Evolutionary conservation across 129 eudicot genomes (phyloP).

Genomic region (Silybum marianum): DNA sequence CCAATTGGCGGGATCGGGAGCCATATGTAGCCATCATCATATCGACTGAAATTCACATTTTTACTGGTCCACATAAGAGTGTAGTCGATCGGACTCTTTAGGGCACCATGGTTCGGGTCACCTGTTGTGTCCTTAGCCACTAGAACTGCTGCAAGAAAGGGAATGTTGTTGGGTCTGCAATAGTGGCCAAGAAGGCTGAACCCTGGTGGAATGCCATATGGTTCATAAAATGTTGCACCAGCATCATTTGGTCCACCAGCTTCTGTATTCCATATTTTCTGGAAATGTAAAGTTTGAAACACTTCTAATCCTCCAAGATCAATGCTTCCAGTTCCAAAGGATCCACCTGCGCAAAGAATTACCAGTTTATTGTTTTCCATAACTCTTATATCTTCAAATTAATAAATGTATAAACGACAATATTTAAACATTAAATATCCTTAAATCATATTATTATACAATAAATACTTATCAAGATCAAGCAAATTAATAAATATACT

Average conservation of each 20-base stretch:
- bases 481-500: background rate
- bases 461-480: background rate
- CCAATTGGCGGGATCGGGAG: constrained; percentile 44
- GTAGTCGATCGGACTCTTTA: constrained; percentile 39
- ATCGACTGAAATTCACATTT: constrained; percentile 11
- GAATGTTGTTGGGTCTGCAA: constrained; percentile 33
- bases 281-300: constrained; percentile 33
- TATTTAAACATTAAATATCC: background rate
- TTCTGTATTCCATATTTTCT: constrained; percentile 38
- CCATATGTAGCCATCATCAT: constrained; percentile 48
- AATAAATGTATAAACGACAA: background rate
- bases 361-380: background rate
- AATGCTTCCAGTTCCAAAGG: constrained; percentile 45
- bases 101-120: constrained; percentile 14
- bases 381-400: background rate
- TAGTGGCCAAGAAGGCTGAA: constrained; percentile 44
- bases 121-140: constrained; percentile 35
- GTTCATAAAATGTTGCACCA: constrained; percentile 53
- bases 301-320: constrained; percentile 56
- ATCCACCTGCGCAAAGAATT: constrained; percentile 30
- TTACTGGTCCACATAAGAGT: constrained; percentile 50
- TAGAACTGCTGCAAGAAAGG: constrained; percentile 36
- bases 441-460: background rate
- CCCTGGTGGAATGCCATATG: constrained; percentile 33
- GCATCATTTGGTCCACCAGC: constrained; percentile 34